Conservation (phyloP, 306 rosid genomes). For the Inga leiocalycina region DNA sequence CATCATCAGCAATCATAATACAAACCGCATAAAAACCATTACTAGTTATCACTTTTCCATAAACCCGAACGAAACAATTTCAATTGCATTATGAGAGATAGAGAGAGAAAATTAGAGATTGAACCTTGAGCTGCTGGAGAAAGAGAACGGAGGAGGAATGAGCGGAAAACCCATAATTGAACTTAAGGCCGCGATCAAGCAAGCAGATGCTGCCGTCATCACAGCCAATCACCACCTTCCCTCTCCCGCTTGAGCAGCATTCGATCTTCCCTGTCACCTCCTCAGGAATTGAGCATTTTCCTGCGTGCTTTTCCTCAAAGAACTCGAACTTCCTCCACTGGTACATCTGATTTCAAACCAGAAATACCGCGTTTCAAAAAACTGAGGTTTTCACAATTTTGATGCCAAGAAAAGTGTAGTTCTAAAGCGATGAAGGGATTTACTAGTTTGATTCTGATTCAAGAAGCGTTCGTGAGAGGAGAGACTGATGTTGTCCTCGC, state of each 20-base stretch:
- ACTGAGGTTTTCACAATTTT: background rate
- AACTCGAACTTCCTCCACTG: slow-evolving; percentile 99
- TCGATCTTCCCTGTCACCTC: slow-evolving; percentile 61
- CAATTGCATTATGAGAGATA: background rate
- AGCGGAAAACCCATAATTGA: slow-evolving; percentile 79
- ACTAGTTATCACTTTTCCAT: background rate
- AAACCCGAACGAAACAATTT: background rate
- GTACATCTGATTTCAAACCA: slow-evolving; percentile 56
- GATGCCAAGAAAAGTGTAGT: background rate
- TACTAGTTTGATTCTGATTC: background rate
- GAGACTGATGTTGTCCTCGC: background rate
- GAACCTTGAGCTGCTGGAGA: slow-evolving; percentile 97
- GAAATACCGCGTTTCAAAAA: background rate
- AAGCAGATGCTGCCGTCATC: slow-evolving; percentile 75
- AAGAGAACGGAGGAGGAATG: slow-evolving; percentile 79
- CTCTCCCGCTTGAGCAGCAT: slow-evolving; percentile 96
- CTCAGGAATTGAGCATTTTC: slow-evolving; percentile 72
- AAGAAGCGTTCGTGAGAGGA: background rate
- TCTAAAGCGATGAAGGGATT: background rate
- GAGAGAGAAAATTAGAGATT: background rate
- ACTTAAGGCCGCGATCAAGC: slow-evolving; percentile 89
- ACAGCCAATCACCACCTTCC: slow-evolving; percentile 86
- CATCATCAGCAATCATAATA: background rate
- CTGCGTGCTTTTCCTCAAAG: slow-evolving; percentile 83
- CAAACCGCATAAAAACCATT: background rate